phyloP scores from a whole-genome alignment of 2,329 filamentous ascomycete genomes.

The Xylaria sp. region DNA sequence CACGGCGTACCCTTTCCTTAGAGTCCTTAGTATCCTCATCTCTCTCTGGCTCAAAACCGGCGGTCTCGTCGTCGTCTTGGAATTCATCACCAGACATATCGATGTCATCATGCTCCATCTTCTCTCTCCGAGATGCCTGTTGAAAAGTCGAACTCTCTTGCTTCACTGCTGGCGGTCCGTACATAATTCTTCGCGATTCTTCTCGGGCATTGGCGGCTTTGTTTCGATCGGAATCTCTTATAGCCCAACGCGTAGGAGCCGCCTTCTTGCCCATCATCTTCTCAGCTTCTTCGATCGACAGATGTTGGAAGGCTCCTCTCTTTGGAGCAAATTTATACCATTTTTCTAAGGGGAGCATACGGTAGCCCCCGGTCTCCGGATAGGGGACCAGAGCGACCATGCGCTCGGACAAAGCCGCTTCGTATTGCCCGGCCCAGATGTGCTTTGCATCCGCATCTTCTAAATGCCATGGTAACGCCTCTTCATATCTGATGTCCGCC shows the following conservation, averaged over 20 bases:
- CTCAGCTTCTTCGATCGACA: conserved; percentile 87
- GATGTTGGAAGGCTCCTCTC: conserved; percentile 76
- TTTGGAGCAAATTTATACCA: conserved; percentile 91
- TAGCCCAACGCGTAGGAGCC: conserved; percentile 82
- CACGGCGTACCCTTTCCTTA: conserved; percentile 77
- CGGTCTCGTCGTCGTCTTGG: conserved; percentile 87
- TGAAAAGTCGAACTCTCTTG: conserved; percentile 74
- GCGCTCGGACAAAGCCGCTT: conserved; percentile 86
- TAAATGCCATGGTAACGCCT: conserved; percentile 94
- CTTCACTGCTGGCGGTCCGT: conserved; percentile 70
- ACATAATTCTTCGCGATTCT: conserved; percentile 70
- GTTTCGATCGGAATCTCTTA: conserved; percentile 66
- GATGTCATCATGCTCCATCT: conserved; percentile 76
- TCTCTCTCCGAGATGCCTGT: conserved; percentile 70
- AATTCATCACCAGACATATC: conserved; percentile 79
- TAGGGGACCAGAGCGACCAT: conserved; percentile 83
- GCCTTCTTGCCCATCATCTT: conserved; percentile 82
- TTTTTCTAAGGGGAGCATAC: conserved; percentile 92
- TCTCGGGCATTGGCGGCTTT: conserved; percentile 68
- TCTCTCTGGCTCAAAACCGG: conserved; percentile 78
- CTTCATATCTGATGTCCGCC: conserved; percentile 84
- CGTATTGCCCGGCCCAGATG: conserved; percentile 91
- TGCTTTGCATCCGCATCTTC: conserved; percentile 97
- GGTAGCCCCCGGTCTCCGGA: conserved; percentile 69
- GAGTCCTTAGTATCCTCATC: conserved; percentile 83